Evolutionary conservation across 169 alveolate species (phyloP), one percentile per base, ranked within the genome.

Genomic region (Cryptosporidium meleagridis): DNA sequence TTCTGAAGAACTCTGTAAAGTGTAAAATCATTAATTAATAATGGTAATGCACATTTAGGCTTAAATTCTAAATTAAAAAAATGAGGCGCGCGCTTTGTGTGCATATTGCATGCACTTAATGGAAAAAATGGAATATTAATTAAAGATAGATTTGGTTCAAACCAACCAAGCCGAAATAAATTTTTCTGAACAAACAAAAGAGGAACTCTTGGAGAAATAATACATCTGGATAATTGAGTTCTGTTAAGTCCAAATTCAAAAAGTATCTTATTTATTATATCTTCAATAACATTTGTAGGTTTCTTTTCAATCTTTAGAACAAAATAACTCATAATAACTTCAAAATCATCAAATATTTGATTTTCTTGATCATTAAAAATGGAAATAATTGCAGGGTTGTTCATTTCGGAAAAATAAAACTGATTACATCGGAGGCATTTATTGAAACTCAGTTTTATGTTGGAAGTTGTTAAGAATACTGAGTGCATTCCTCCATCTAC

Each of bases 401-500:
- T 23, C 16, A 8, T 26, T 23, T 21, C 9, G 18, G 67, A 55
- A 55, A 26, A 55, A 55, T 21, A 4, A 21, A 55, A 26, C 23
- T 55, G 67, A 26, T 26, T 9, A 29, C 10, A 21, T n/a, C 26
- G 67, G 12, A 55, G 51, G 33, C 44, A 65, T n/a, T 37, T 14
- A 65, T 3, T 44, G 2, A 70, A 70, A 45, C 21, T 70, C 23
- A 70, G 45, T 26, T 45, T 41, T 70, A 39, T 45, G 12, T 70
- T 70, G 12, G 84, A 70, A 48, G 14, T 6, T 70, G 84, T 70
- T 29, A 41, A 72, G 29, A 72, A 72, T 29, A 72, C 85, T 29
- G 69, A 72, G 41, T 72, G 85, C 69, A 72, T 52, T 31, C 85
- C 85, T 31, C 85, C 85, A 72, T 48, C 52, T 72, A 31, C 48